phyloP scores from a whole-genome alignment of 2,329 filamentous ascomycete genomes.

The Claviceps arundinis region DNA sequence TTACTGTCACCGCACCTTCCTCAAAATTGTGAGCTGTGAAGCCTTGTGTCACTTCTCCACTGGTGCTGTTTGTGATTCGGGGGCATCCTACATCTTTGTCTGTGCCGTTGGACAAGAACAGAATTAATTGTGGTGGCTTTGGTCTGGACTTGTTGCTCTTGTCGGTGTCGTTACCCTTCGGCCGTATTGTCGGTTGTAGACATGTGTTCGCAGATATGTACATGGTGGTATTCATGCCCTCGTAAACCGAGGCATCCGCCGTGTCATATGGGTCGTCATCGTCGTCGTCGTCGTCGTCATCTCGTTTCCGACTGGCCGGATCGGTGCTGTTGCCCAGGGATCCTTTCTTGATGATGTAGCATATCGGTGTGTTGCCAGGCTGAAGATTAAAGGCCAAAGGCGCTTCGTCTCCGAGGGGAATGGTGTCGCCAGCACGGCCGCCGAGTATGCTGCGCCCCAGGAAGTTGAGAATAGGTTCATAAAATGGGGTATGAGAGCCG shows the following conservation, averaged over 20 bases:
- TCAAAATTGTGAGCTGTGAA: constrained; percentile 30
- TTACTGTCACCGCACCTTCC: constrained; percentile 57
- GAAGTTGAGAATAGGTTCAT: constrained; percentile 47
- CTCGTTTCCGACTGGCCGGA: constrained; percentile 2
- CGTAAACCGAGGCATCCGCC: neutral
- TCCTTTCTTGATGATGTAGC: constrained; percentile 20
- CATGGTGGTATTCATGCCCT: constrained; percentile 30
- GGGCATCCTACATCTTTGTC: constrained; percentile 18
- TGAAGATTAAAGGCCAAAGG: constrained; percentile 44
- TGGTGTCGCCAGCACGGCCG: constrained; percentile 43
- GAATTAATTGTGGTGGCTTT: constrained; percentile 54
- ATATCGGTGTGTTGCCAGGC: constrained; percentile 43
- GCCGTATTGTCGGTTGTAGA: constrained; percentile 44
- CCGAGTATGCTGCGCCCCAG: constrained; percentile 52
- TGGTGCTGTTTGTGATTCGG: constrained; percentile 10
- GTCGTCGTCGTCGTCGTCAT: neutral
- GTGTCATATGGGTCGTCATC: neutral
- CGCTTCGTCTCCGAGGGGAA: constrained; percentile 49
- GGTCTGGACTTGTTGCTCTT: neutral
- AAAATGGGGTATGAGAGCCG: constrained; percentile 21
- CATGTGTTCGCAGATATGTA: constrained; percentile 85
- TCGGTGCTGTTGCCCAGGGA: constrained; percentile 14
- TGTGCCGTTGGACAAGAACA: constrained; percentile 57
- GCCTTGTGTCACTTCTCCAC: constrained; percentile 18
- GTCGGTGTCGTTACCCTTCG: neutral